Base-by-base conservation (phyloP, 768 basidiomycete species). In the Russula foetens region DNA sequence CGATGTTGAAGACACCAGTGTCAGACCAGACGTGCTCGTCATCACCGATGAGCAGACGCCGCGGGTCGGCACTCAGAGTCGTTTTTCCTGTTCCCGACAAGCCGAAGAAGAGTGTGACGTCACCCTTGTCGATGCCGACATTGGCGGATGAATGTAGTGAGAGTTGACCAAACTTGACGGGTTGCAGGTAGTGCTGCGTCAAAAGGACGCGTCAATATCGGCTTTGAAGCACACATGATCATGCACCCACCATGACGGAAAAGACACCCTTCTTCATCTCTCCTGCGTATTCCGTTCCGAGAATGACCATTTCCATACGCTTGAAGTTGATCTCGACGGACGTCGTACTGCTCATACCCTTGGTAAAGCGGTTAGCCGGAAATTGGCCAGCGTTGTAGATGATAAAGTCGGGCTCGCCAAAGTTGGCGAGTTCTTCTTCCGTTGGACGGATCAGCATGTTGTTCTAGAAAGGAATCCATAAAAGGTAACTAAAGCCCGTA, bases 261-360 rank as follows among this genome's bases (percentile, higher is more conserved):
- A 99, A 99, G 73, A 99, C 92, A 71, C 97, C 97, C 84, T 99
- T 99, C 80, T 99, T 99, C 97, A 99, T 99, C 79, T 99, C 94
- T 53, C 94, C 94, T 31, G 94, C 94, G 70, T 98, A 98, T 72
- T 98, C 94, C 28, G 93, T 96, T 57, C 91, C 96, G 68, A 99
- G 91, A 70, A 99, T 98, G 69, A 99, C 96, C 97, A 99, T 99
- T 75, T 99, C 97, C 93, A 94, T 97, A 43, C 97, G 91, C 81
- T 97, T 97, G 77, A 99, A 98, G 84, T 99, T 99, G 80, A 99
- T 92, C 77, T 98, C 96, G 52, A 99, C 96, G 3, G 95, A 97
- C 7, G 97, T 98, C 31, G 94, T 92, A 11, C 94, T 97, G 63
- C 92, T 96, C 97, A 98, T 98, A 75, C 97, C 97, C 79, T 97